Evolutionary conservation across 495 filamentous ascomycete species (phyloP), one percentile per base, ranked within the genome.

Genomic region (Hyaloscypha variabilis): DNA sequence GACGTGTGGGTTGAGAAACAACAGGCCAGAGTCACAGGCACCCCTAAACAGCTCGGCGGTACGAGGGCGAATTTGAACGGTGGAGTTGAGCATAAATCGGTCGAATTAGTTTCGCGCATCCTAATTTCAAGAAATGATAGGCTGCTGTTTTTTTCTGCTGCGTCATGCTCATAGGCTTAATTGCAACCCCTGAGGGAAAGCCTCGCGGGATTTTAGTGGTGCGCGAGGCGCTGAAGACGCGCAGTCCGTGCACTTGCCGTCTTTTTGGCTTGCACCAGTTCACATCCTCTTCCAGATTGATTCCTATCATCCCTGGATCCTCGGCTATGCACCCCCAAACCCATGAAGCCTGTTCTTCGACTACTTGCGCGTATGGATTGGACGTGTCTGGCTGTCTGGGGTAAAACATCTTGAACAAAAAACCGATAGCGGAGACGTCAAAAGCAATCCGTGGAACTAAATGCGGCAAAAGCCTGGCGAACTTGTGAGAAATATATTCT

Each of bases 91-190:
- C 56, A 53, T 39, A 55, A 58, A 66, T 29, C 54, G 53, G 69
- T 62, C 65, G 62, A 65, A 63, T 67, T 42, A 61, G 51, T 52
- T 21, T 31, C 58, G 62, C 30, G 19, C 58, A 63, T 60, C 59
- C 36, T 39, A 64, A 64, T 64, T 68, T 68, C 34, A 25, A 57
- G 29, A 67, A 70, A 62, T 42, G 62, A 72, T 56, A 68, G 67
- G 71, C 59, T 70, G 68, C 6, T 26, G 55, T 30, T 63, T 61
- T 62, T 65, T 21, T 28, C 59, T 50, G 19, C 36, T 31, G 63
- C 58, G 13, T 24, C 28, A 53, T 30, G 52, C 60, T 66, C 57
- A 70, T 70, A 70, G 64, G 64, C 50, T 58, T 59, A 63, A 69
- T 59, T 17, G 29, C 21, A 6, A 57, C 63, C 58, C 64, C 28